Base-by-base conservation (phyloP, 1,284 basidiomycete species). In the Coniferiporia weirii region DNA sequence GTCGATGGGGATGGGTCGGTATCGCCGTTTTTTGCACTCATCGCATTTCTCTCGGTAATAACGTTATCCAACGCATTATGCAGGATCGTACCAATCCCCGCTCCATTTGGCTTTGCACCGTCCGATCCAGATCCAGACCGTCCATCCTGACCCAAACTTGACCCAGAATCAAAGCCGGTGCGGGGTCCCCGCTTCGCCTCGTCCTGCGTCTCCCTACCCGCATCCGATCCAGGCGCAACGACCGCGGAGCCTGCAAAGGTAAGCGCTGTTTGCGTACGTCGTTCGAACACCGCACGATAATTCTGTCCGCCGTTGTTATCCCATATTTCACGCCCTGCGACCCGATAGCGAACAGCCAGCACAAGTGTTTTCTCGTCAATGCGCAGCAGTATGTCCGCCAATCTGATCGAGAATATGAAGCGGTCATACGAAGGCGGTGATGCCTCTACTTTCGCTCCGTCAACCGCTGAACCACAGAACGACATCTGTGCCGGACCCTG, bases 351-450 rank as follows among this genome's bases (percentile, higher is more conserved):
- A 52, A 98, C 71, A 10, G 93, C 93, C 43, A 97, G 71, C 66
- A 87, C 82, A 67, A 98, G 79, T 52, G 85, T 90, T 80, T 95
- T 95, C 63, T 91, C 88, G 72, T 91, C 92, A 69, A 95, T 91
- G 54, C 82, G 81, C 56, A 76, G 74, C 60, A 84, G 72, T 44
- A 87, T 72, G 63, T 89, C 87, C 64, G 79, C 77, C n/a, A 89
- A 68, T 50, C 80, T 79, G 60, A 90, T 83, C n/a, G 71, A 72
- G 68, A 91, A 91, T 36, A 74, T 68, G 69, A 91, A 91, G 20
- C 83, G 63, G 57, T 61, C 60, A 49, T 49, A 66, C 60, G 54
- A 52, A 34, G 49, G 52, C 32, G 19, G 52, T 34, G 12, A 20
- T 12, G 27, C 34, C 19, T 13, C 20, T 35, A 20, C 51, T 20